Base-by-base conservation (phyloP, 2,329 filamentous ascomycete species). In the Epichloe scottii region DNA sequence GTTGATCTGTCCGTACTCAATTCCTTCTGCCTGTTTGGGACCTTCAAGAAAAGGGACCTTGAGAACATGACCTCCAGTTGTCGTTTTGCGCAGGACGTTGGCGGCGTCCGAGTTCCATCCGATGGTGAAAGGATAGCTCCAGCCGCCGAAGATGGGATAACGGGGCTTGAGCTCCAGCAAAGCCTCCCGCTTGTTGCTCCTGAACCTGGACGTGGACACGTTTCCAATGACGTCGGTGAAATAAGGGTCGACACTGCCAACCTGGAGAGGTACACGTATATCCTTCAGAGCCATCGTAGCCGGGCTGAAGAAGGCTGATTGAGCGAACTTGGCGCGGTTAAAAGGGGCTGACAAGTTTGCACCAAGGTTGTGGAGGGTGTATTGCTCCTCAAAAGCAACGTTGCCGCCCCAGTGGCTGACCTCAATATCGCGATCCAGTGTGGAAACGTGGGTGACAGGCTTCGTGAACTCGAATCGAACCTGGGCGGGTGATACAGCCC, bases 351-450 rank as follows among this genome's bases (percentile, higher is more conserved):
- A 77, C 47, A 91, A 75, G 66, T 86, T 84, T 47, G 93, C 94
- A 56, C 86, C 93, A 56, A 85, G 82, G 74, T 98, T 91, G 61
- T 81, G 80, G 58, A 97, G 76, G 68, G 85, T 88, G 71, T 95
- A 96, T 52, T 88, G 82, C 72, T 98, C 93, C 71, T 98, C 93
- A 47, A 90, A 89, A 2, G 93, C 93, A 50, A 97, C 71, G 65
- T 98, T 98, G 55, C 93, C 93, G 58, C 93, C 93, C 93, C 93
- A 98, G 69, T 97, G 93, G 65, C 88, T 95, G 60, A 98, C 85
- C 68, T 98, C 93, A 56, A 98, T 73, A 62, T 97, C 90, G 54
- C 93, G 84, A 70, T 97, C 88, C 53, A 98, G 75, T 15, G 80
- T 74, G 35, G 82, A 81, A 48, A 89, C 80, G 63, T 93, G 87